phyloP scores from a whole-genome alignment of 202 grass and related monocot species.

The Carex arenaria region DNA sequence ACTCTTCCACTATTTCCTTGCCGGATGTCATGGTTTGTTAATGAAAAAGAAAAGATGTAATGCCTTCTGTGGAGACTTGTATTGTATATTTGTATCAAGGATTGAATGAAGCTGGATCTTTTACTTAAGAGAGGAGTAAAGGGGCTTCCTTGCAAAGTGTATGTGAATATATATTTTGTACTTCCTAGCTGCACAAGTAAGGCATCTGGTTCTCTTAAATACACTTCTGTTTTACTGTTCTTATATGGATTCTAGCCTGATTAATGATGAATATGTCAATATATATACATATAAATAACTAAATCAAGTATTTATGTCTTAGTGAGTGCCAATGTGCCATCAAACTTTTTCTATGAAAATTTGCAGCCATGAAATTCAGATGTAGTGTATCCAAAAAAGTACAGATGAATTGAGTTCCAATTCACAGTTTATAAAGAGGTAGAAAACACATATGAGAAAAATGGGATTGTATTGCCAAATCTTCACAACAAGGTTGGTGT shows the following conservation, averaged over 20 bases:
- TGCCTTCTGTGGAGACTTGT: not conserved
- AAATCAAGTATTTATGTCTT: not conserved
- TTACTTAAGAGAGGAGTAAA: not conserved
- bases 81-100: not conserved
- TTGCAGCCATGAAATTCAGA: not conserved
- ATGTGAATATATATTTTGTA: not conserved
- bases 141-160: not conserved
- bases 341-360: not conserved
- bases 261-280: not conserved
- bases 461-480: not conserved
- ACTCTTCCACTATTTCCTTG: not conserved
- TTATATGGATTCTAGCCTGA: not conserved
- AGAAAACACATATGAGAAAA: not conserved
- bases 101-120: slow-evolving; percentile 11
- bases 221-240: not conserved
- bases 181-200: slow-evolving; percentile 7
- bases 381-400: not conserved
- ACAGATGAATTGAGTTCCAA: not conserved
- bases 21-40: slow-evolving; percentile 5
- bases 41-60: not conserved
- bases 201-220: not conserved
- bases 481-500: not conserved
- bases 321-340: not conserved
- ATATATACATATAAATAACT: too few species aligned
- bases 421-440: not conserved